Evolutionary conservation across 441 rosid species (phyloP), one percentile per base, ranked within the genome.

Genomic region (California macrophylla): DNA sequence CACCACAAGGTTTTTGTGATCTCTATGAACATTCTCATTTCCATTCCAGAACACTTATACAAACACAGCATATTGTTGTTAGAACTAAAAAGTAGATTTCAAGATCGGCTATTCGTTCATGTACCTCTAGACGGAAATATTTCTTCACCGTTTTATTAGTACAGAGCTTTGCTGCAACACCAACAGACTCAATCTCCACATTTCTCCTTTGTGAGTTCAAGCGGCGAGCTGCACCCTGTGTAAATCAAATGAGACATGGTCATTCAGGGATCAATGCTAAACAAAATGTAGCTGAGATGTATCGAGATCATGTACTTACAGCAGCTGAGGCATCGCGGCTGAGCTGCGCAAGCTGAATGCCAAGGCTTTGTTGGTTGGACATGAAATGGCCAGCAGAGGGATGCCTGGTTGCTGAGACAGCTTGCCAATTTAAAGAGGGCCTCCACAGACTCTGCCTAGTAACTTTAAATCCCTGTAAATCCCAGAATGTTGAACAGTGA

Each of bases 291-390:
- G 61, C 28, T 30, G 34, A 30, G 34, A 4, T 18, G 20, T 60
- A 58, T 15, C 23, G 29, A 10, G 50, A 34, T 69, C 68, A 24
- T 16, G 32, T 10, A 73, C 82, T 78, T 67, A 81, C 80, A 26
- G 82, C 84, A 56, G 79, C 82, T 66, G 84, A 81, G 64, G 82
- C 84, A 67, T 81, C 79, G 52, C 79, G 73, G 66, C 82, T 36
- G 23, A 81, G 84, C 72, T 72, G 80, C 3, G 84, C 82, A 30
- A 81, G 82, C 62, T 70, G 74, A 56, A 79, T 42, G 50, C 82
- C 84, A 66, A 81, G 77, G 70, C 78, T 78, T 24, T 81, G 79
- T 12, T 81, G 82, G 36, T 74, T 81, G 71, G 82, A 78, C 80
- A 78, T 72, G 72, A 76, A 76, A 58, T 68, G 75, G 16, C 74